Conservation (phyloP, 1,139 yeast species). For the Magnusiomyces tetraspermus region DNA sequence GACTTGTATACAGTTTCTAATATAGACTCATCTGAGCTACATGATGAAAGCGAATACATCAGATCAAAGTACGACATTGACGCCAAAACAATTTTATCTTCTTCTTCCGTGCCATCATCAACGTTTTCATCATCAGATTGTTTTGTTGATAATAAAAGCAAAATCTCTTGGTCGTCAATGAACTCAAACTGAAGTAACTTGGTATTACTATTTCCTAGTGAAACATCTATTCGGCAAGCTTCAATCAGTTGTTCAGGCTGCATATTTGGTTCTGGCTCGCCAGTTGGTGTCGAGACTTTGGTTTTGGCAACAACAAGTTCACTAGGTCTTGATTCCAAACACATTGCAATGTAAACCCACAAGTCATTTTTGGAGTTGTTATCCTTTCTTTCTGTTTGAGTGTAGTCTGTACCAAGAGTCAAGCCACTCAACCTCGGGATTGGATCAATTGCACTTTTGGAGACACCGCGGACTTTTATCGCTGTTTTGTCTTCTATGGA, state of each 20-base stretch:
- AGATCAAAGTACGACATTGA: background rate
- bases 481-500: background rate
- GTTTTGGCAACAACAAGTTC: background rate
- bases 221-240: conserved; percentile 5
- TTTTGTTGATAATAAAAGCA: conserved; percentile 1
- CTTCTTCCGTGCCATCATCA: background rate
- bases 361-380: background rate
- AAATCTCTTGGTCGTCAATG: conserved; percentile 5
- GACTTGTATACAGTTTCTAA: background rate
- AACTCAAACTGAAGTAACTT: conserved; percentile 4
- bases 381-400: background rate
- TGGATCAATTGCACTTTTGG: background rate
- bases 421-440: background rate
- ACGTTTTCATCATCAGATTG: background rate
- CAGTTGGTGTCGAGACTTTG: background rate
- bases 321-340: background rate
- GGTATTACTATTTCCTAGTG: background rate
- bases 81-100: background rate
- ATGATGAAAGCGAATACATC: background rate
- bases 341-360: conserved; percentile 4
- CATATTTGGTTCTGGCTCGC: background rate
- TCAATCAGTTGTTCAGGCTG: background rate
- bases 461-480: conserved; percentile 1
- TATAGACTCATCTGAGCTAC: background rate
- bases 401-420: background rate